A percentile compares a stretch with the other conserved stretches of the same genome.
These are phyloP conservation scores for Dinochytrium kinnereticum DNA, from an alignment of 371 early-diverging fungal genomes.

Conservation along the genomic window DNA sequence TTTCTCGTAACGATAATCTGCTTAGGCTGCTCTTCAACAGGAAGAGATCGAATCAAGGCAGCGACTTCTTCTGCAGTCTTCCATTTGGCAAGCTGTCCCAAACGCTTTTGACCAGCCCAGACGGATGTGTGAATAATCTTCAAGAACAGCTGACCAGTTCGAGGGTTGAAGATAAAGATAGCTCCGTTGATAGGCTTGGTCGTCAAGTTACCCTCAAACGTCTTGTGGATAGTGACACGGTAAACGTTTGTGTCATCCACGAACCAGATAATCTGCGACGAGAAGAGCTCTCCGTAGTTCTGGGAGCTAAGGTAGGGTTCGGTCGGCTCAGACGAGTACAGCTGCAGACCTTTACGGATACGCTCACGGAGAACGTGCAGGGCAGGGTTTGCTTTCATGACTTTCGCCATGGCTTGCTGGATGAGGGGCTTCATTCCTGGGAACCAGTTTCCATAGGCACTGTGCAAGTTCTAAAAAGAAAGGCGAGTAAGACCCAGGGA, in stretches of 20 bases:
- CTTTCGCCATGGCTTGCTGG: slow-evolving; percentile 96
- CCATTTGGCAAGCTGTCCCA: slow-evolving; percentile 98
- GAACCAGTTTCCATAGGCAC: slow-evolving; percentile 94
- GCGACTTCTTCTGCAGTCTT: slow-evolving; percentile 99
- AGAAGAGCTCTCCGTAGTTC: slow-evolving; percentile 97
- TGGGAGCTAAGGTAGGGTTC: slow-evolving; percentile 94
- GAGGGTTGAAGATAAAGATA: slow-evolving; percentile 98
- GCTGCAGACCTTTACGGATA: slow-evolving; percentile 97
- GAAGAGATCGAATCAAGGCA: slow-evolving; percentile 96
- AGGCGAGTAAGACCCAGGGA: neutral
- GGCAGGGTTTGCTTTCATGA: slow-evolving; percentile 98
- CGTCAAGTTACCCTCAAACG: slow-evolving; percentile 96
- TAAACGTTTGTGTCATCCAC: slow-evolving; percentile 99
- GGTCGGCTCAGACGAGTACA: slow-evolving; percentile 98
- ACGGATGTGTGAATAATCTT: slow-evolving; percentile 99
- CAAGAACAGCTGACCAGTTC: slow-evolving; percentile 97
- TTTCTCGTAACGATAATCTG: slow-evolving; percentile 98
- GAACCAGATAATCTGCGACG: slow-evolving; percentile 98
- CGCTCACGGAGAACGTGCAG: slow-evolving; percentile 97
- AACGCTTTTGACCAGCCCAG: slow-evolving; percentile 98
- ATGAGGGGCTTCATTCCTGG: slow-evolving; percentile 97
- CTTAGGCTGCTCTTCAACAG: slow-evolving; percentile 98
- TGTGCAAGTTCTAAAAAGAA: slow-evolving; percentile 37
- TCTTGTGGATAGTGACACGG: slow-evolving; percentile 99
- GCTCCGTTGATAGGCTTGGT: slow-evolving; percentile 99